Base-by-base conservation (phyloP, 2,329 filamentous ascomycete species). In the Daldinia eschscholtzii region DNA sequence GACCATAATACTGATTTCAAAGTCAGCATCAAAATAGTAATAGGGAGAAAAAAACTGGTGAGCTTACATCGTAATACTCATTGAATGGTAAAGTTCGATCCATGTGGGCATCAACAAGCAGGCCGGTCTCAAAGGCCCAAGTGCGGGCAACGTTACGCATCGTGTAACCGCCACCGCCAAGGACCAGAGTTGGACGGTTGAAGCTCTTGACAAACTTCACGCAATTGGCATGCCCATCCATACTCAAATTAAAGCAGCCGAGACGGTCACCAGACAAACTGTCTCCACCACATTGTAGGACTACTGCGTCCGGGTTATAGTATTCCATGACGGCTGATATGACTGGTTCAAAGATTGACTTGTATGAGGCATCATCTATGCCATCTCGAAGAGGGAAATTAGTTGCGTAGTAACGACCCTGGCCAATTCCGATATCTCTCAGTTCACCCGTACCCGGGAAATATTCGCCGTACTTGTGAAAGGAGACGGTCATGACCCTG, bases 401-500 rank as follows among this genome's bases (percentile, higher is more conserved):
- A 78, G 97, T 90, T 6, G 93, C 89, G 77, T 97, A 96, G 77
- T 97, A 91, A 77, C 96, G 96, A 69, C 94, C 94, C 23, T 91
- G 87, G 68, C 96, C 97, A 67, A 94, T 91, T 35, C 94, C 94
- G 59, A 93, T 94, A 76, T 95, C 93, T 71, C 93, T 87, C 64
- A 96, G 90, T 73, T 94, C 92, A 61, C 94, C 94, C 1, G 94
- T 98, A 55, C 94, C 94, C 0, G 94, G 94, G 81, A 97, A 98
- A 82, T 97, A 98, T 82, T 93, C 93, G 78, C 96, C 95, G 80
- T 97, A 98, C 79, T 98, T 98, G 85, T 99, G 94, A 81, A 96
- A 97, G 0, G 93, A 97, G 18, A 96, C 90, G 0, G 94, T 97
- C 87, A 97, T 94, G 73, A 97, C 94, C 72, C 94, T 91, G 75